Evolutionary conservation across 2,329 filamentous ascomycete genomes (phyloP), one percentile per base, ranked within the genome.

Genomic region (Periglandula ipomoeae): DNA sequence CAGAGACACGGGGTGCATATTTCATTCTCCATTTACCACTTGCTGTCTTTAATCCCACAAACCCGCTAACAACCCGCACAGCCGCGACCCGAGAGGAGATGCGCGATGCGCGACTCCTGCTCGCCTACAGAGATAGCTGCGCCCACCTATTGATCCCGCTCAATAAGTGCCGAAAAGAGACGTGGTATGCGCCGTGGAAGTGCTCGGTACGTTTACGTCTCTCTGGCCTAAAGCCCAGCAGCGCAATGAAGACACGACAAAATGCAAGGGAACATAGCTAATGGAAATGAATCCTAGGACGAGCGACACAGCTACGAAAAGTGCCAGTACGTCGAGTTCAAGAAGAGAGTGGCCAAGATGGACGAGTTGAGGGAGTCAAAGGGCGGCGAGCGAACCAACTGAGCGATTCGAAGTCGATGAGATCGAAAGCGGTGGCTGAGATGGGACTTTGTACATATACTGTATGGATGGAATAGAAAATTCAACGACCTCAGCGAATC

Each of bases 241-340:
- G 11, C n/a, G n/a, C 7, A 44, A 35, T 2, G 5, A 11, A 19
- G 10, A 23, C 8, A 24, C n/a, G 7, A 10, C 3, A 9, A 35
- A 1, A 15, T 23, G 24, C 17, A 27, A 27, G 19, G 27, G 2
- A 4, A 32, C n/a, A 5, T 47, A 49, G 48, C 47, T 46, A 20
- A 50, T 44, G 13, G 38, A 4, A 27, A 4, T 15, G 30, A 11
- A 34, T 50, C 51, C 65, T n/a, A 97, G 93, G 83, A 89, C 68
- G 93, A 98, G 77, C 79, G 93, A 75, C 93, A 98, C 73, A 85
- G 84, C 64, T 98, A 98, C 77, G 93, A 98, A 69, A 97, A 97
- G 70, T 98, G 93, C 81, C 93, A 98, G 65, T 98, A 98, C 71
- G 87, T 87, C 56, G 93, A 97, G 69, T 98, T 98, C 78, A 95